Evolutionary conservation across 306 rosid species (phyloP).

Genomic region (Quercus rubra): DNA sequence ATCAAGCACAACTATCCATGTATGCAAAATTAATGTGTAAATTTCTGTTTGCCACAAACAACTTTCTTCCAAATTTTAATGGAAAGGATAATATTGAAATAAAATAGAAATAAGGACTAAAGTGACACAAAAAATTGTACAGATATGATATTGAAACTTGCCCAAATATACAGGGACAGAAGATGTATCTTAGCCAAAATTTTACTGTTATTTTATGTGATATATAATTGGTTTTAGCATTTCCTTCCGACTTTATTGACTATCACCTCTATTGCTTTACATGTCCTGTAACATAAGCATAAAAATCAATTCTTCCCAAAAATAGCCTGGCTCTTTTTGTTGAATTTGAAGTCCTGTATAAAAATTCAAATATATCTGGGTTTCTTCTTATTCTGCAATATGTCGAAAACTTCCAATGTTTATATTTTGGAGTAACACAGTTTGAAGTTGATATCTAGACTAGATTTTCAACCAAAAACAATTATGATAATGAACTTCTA

Average conservation of each 20-base stretch:
- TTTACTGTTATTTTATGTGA: not conserved
- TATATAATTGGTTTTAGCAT: not conserved
- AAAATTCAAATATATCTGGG: not conserved
- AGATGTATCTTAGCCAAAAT: not conserved
- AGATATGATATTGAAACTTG: too few relatives aligned
- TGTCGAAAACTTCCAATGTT: not conserved
- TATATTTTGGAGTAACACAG: not conserved
- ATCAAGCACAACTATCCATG: too few relatives aligned
- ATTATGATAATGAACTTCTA: constrained; percentile 15
- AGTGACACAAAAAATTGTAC: too few relatives aligned
- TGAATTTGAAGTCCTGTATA: not conserved
- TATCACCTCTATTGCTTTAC: not conserved
- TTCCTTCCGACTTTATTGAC: not conserved
- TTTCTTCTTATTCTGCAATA: not conserved
- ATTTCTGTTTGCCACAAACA: too few relatives aligned
- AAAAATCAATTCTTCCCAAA: not conserved
- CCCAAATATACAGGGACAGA: too few relatives aligned
- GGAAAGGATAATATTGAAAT: too few relatives aligned
- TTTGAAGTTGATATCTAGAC: not conserved
- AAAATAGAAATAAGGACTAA: too few relatives aligned
- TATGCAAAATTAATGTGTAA: too few relatives aligned
- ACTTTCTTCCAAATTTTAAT: too few relatives aligned
- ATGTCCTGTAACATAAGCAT: not conserved
- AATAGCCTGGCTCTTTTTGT: not conserved
- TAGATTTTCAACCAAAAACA: constrained; percentile 8